Base-by-base conservation (phyloP, 768 basidiomycete species). In the Cantharellus cinnabarinus region DNA sequence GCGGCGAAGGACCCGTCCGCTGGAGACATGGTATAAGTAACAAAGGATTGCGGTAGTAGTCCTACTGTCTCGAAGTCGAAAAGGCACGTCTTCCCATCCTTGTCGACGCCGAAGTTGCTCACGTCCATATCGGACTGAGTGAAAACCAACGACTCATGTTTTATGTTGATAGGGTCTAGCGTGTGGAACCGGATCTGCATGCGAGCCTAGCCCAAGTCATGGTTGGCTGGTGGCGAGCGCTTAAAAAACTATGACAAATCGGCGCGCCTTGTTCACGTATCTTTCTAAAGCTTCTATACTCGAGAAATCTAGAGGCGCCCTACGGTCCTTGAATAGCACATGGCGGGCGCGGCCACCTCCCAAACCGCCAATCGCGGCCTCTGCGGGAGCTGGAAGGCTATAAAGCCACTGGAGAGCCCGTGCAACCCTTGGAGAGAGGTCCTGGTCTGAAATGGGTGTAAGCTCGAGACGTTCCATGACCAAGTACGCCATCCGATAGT, bases 51-150 rank as follows among this genome's bases (percentile, higher is more conserved):
- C 2, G 69, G 68, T 62, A 70, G 59, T 62, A 65, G 38, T 51
- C 64, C 68, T 56, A 70, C 59, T 15, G 59, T 60, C 20, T 40
- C 59, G 58, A 70, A 70, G 58, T 70, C 64, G 54, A 70, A 52
- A 39, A 70, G 41, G 55, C 65, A 63, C 48, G 63, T 66, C 41
- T 58, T 65, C 55, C 66, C 67, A 35, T 64, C 7, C 41, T 65
- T 55, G 62, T 70, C 67, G 57, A 70, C 61, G 56, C 61, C 66
- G 58, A 70, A 70, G 62, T 68, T 69, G 62, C 61, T 60, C 41
- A 14, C 4, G 59, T 69, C 2, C 62, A 70, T 66, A 65, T 70
- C 65, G 62, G 68, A 64, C 63, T 70, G 69, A 48, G 59, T 66
- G 65, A 68, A 67, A 41, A 69, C 65, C 5, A 69, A 54, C 40